phyloP scores from a whole-genome alignment of 2,329 filamentous ascomycete species.

The Aspergillus uvarum region DNA sequence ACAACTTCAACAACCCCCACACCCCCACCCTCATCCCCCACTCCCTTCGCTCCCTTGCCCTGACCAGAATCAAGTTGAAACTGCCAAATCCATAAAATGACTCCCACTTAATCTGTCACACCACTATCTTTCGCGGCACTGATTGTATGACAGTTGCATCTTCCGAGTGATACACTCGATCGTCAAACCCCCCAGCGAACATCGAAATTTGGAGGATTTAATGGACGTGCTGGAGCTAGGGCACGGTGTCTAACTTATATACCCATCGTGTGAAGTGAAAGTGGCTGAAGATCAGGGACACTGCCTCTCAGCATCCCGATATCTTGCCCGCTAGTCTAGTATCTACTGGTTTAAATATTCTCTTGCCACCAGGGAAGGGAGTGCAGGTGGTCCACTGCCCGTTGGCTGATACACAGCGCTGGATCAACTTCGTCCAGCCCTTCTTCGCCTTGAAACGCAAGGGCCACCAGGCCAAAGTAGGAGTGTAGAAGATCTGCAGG shows the following conservation, averaged over 20 bases:
- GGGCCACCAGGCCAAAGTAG: constrained; percentile 78
- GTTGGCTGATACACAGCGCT: constrained; percentile 69
- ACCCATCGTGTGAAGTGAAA: not conserved
- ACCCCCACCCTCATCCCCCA: too few relatives aligned
- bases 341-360: constrained; percentile 1
- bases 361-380: constrained; percentile 41
- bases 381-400: constrained; percentile 42
- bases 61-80: too few relatives aligned
- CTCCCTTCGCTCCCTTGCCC: too few relatives aligned
- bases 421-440: constrained; percentile 71
- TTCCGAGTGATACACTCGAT: not conserved
- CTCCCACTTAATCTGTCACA: too few relatives aligned
- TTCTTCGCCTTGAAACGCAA: constrained; percentile 70
- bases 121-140: not conserved
- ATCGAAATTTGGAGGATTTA: not conserved
- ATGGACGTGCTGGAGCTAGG: not conserved
- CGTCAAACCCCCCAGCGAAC: not conserved
- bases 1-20: too few relatives aligned
- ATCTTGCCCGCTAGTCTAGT: not conserved
- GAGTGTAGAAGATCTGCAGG: constrained; percentile 75
- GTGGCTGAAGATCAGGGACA: not conserved
- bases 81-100: too few relatives aligned
- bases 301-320: not conserved
- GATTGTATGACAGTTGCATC: constrained; percentile 11
- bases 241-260: not conserved